Evolutionary conservation across 2,329 filamentous ascomycete genomes (phyloP).

Genomic region (Chalara sp.): DNA sequence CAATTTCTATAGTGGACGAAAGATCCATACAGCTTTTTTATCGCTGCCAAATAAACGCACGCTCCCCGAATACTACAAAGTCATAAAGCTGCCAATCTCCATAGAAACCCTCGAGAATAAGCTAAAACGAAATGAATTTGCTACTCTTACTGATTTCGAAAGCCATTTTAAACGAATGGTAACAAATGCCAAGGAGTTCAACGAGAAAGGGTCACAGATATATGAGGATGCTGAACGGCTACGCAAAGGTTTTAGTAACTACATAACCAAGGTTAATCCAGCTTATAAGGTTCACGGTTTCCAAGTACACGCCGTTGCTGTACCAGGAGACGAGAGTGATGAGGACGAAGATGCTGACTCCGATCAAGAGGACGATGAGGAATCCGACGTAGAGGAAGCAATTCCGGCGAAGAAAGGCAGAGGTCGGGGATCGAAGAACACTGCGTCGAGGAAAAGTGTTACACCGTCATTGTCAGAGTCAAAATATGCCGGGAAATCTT

Average conservation of each 20-base stretch:
- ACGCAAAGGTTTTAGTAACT: conserved; percentile 78
- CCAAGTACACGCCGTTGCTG: conserved; percentile 63
- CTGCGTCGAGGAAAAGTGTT: conserved; percentile 28
- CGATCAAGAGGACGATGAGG: conserved; percentile 24
- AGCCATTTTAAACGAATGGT: conserved; percentile 85
- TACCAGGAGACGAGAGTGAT: conserved; percentile 43
- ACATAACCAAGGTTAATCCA: conserved; percentile 81
- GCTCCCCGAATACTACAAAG: conserved; percentile 70
- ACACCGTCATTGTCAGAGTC: conserved; percentile 40
- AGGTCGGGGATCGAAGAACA: conserved; percentile 16
- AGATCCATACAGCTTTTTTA: conserved; percentile 70
- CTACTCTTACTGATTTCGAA: conserved; percentile 67
- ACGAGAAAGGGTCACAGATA: conserved; percentile 62
- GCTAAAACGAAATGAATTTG: conserved; percentile 61
- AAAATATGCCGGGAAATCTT: conserved; percentile 50
- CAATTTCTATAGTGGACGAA: conserved; percentile 51
- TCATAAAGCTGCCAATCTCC: conserved; percentile 72
- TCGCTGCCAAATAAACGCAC: conserved; percentile 56
- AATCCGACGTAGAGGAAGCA: conserved; percentile 9
- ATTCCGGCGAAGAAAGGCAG: conserved; percentile 12
- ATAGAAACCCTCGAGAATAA: conserved; percentile 71
- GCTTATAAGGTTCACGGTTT: conserved; percentile 67
- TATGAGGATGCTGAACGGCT: conserved; percentile 84
- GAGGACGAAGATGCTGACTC: conserved; percentile 24
- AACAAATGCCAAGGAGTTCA: conserved; percentile 79